Conservation (phyloP, 192 early-diverging fungal genomes). For the Coemansia sp. region DNA sequence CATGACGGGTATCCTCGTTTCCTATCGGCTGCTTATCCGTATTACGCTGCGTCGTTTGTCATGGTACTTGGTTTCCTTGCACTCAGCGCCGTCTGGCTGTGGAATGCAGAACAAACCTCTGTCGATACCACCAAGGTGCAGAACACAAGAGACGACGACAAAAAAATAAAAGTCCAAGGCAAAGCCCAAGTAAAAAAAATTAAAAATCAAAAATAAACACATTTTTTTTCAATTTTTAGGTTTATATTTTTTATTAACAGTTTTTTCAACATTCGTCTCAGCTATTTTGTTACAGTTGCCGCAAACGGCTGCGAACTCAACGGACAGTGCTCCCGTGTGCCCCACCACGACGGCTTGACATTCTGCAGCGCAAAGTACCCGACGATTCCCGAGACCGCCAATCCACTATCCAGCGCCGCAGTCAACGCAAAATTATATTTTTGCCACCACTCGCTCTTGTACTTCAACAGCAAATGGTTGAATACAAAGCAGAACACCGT, state of each 20-base stretch:
- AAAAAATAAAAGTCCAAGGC: conserved; percentile 13
- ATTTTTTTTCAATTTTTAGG: neutral
- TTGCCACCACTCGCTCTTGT: conserved; percentile 63
- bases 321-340: conserved; percentile 28
- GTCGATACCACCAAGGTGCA: neutral
- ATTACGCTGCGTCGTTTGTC: conserved; percentile 83
- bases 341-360: conserved; percentile 40
- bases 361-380: conserved; percentile 44
- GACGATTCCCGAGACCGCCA: conserved; percentile 41
- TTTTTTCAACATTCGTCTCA: too few relatives aligned
- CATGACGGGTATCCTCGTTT: conserved; percentile 97
- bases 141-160: neutral
- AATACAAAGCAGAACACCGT: conserved; percentile 62
- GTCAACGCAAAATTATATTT: conserved; percentile 57
- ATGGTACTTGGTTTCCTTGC: conserved; percentile 86
- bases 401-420: conserved; percentile 57
- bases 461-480: conserved; percentile 63
- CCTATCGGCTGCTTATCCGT: conserved; percentile 90
- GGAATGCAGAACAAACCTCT: conserved; percentile 29
- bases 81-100: conserved; percentile 81
- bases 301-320: conserved; percentile 21
- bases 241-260: neutral
- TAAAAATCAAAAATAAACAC: neutral
- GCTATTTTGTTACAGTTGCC: neutral
- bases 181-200: conserved; percentile 26